These are phyloP conservation scores for Mollisia scopiformis DNA, from an alignment of 2,329 filamentous ascomycete genomes.

Conservation along the genomic window DNA sequence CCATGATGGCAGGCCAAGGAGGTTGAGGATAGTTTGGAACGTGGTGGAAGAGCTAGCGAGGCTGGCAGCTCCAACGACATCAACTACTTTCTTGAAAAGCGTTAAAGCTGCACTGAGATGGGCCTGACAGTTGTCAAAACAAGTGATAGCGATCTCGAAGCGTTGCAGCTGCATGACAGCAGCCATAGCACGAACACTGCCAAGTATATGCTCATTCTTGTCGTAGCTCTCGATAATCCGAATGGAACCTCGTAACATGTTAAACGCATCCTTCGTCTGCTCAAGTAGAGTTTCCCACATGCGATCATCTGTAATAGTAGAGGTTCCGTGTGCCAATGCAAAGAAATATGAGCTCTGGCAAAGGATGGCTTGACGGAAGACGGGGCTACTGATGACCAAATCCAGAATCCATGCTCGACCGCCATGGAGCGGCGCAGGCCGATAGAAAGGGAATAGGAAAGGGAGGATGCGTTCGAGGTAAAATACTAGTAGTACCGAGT, in stretches of 20 bases:
- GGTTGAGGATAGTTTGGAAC: conserved; percentile 21
- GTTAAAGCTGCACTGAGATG: conserved; percentile 54
- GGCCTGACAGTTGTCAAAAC: conserved; percentile 52
- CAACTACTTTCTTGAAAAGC: conserved; percentile 48
- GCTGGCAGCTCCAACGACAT: conserved; percentile 20
- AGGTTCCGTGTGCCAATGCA: conserved; percentile 28
- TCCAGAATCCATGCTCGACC: conserved; percentile 64
- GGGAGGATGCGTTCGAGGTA: conserved; percentile 66
- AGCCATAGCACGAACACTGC: conserved; percentile 46
- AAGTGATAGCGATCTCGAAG: conserved; percentile 53
- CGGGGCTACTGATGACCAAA: conserved; percentile 56
- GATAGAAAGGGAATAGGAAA: conserved; percentile 66
- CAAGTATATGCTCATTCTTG: conserved; percentile 23
- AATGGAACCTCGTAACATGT: conserved; percentile 45
- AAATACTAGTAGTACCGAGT: conserved; percentile 50
- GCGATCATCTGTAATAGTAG: conserved; percentile 34
- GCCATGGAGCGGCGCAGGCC: conserved; percentile 55
- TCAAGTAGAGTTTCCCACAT: conserved; percentile 42
- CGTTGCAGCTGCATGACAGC: conserved; percentile 56
- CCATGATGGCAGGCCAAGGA: conserved; percentile 15
- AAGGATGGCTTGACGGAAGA: conserved; percentile 57
- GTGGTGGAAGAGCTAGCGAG: conserved; percentile 4
- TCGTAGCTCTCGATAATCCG: conserved; percentile 30
- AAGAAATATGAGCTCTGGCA: conserved; percentile 61
- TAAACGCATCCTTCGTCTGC: conserved; percentile 42